phyloP scores from a whole-genome alignment of 139 green algal species.

The Tetradesmus lagerheimii region DNA sequence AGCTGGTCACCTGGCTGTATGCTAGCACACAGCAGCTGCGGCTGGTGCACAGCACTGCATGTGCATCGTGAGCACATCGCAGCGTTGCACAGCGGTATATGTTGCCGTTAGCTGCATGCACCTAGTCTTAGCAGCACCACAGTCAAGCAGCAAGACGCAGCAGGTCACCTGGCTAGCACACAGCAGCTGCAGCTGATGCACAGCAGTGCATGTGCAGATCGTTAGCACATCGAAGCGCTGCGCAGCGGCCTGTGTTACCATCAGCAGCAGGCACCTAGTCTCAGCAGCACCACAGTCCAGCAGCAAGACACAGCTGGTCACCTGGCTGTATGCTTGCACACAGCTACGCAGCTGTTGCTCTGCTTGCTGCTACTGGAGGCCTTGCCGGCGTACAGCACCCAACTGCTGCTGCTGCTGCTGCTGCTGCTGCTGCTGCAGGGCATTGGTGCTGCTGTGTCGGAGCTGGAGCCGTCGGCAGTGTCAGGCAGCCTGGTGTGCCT shows the following conservation, averaged over 20 bases:
- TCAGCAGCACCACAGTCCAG: too few species aligned
- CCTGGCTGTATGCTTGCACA: neutral
- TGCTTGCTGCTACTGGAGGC: neutral
- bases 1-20: too few species aligned
- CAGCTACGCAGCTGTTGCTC: neutral
- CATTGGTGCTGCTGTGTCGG: conserved; percentile 18
- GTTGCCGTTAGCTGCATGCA: too few species aligned
- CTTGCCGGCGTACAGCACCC: neutral
- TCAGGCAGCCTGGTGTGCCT: conserved; percentile 24
- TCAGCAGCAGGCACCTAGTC: neutral
- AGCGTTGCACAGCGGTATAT: too few species aligned
- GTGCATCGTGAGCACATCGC: too few species aligned
- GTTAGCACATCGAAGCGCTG: neutral
- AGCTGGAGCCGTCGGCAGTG: conserved; percentile 4
- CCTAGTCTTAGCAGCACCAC: too few species aligned
- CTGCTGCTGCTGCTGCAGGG: conserved; percentile 31
- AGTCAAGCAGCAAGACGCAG: too few species aligned
- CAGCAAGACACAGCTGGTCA: too few species aligned
- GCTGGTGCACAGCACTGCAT: neutral
- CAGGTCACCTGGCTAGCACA: too few species aligned
- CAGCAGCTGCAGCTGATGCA: too few species aligned
- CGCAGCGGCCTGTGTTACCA: neutral
- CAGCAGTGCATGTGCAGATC: too few species aligned
- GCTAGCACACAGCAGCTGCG: too few species aligned
- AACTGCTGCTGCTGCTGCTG: neutral